Base-by-base conservation (phyloP, 2,329 filamentous ascomycete genomes). In the Sarocladium brachiariae region DNA sequence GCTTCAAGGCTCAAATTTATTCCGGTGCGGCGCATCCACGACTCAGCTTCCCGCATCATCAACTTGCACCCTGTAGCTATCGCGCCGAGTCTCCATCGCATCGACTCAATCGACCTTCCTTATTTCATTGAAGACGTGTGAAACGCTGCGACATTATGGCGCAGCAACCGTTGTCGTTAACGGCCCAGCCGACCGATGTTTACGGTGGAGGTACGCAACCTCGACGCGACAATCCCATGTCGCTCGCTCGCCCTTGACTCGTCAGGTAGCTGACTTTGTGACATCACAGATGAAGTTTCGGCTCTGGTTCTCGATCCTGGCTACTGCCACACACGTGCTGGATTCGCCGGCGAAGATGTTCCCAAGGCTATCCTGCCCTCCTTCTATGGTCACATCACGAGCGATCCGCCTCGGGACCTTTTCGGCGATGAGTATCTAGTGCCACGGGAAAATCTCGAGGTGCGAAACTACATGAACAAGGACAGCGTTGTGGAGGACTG, bases 331-430 rank as follows among this genome's bases (percentile, higher is more conserved):
- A 91, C 88, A 35, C 90, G 95, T 70, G 93, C 91, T 53, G 93
- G 93, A 52, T 99, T 97, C 64, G 95, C 95, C 11, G 93, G 95
- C 64, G 95, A 99, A 79, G 93, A 99, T 71, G 86, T 90, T 1
- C 93, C 93, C 59, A 97, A 97, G 74, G 90, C 89, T 25, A 84
- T 97, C 52, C 79, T 95, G 52, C 91, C 92, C 24, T 93, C 90
- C 39, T 89, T 87, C 72, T 99, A 99, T 71, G 91, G 87, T 50
- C 72, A 77, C 62, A 61, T 77, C 50, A 76, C 67, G 55, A 61
- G 60, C 57, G 66, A 70, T 50, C 57, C 62, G 16, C 74, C 78
- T 47, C 72, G 70, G 59, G 74, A 83, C 51, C 74, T 93, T 53
- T 97, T 91, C 61, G 93, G 93, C 70, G 95, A 99, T 65, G 92